Conservation (phyloP, 75 land plant genomes). For the Cupressus sempervirens region DNA sequence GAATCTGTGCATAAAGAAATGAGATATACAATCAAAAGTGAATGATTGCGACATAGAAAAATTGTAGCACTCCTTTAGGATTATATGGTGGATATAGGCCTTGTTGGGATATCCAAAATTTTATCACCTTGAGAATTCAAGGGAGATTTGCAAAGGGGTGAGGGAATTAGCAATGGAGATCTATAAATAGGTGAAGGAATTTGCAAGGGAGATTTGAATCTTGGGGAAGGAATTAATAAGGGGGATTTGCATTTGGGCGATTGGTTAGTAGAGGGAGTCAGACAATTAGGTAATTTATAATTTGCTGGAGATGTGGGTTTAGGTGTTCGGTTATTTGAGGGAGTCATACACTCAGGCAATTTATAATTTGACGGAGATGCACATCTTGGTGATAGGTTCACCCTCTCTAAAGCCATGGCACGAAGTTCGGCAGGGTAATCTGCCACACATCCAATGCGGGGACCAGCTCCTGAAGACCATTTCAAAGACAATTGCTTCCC, state of each 20-base stretch:
- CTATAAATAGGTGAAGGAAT: not conserved
- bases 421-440: conserved; percentile 62
- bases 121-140: not conserved
- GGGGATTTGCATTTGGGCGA: not conserved
- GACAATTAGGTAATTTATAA: not conserved
- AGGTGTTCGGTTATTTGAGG: not conserved
- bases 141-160: not conserved
- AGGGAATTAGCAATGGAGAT: not conserved
- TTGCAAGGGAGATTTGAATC: not conserved
- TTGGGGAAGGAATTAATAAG: not conserved
- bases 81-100: not conserved
- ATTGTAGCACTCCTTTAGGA: not conserved
- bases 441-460: conserved; percentile 60
- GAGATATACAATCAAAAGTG: not conserved
- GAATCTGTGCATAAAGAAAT: not conserved
- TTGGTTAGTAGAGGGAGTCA: not conserved
- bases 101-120: not conserved
- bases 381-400: conserved; percentile 41
- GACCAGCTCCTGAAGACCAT: conserved; percentile 63
- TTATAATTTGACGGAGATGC: not conserved
- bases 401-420: conserved; percentile 57
- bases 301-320: not conserved
- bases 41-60: not conserved
- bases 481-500: conserved; percentile 50
- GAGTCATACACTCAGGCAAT: not conserved